A percentile compares a stretch with the other conserved stretches of the same genome.
Evolutionary conservation across 1,284 basidiomycete genomes (phyloP).

Genomic region (Sparassis latifolia): DNA sequence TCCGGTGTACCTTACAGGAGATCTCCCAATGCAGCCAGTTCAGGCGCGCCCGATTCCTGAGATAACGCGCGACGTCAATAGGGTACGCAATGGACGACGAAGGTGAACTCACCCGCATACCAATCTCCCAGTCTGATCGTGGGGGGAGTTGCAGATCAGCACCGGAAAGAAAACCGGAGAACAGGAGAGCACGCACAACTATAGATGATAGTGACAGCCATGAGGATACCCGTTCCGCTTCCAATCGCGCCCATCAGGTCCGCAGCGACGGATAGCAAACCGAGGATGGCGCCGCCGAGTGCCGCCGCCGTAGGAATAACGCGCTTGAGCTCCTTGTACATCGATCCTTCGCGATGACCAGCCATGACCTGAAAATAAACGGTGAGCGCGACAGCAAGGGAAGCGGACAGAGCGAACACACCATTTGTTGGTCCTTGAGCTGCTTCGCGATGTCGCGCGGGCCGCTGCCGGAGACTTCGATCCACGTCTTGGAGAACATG

Average conservation of each 20-base stretch:
- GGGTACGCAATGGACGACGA: neutral
- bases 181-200: slow-evolving; percentile 54
- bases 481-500: slow-evolving; percentile 99
- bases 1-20: slow-evolving; percentile 33
- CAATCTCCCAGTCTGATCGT: slow-evolving; percentile 66
- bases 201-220: slow-evolving; percentile 98
- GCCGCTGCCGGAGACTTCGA: slow-evolving; percentile 94
- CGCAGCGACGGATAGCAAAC: slow-evolving; percentile 90
- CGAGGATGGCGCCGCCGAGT: slow-evolving; percentile 94
- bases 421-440: slow-evolving; percentile 98
- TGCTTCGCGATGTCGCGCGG: slow-evolving; percentile 97
- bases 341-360: slow-evolving; percentile 92
- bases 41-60: slow-evolving; percentile 65
- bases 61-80: neutral
- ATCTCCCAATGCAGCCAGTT: slow-evolving; percentile 69
- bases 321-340: slow-evolving; percentile 99
- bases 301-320: slow-evolving; percentile 97
- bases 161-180: neutral
- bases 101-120: slow-evolving; percentile 45
- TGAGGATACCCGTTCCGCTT: slow-evolving; percentile 94
- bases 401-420: slow-evolving; percentile 18
- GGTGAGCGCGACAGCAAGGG: neutral
- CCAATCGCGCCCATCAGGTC: slow-evolving; percentile 96
- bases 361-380: slow-evolving; percentile 70
- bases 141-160: slow-evolving; percentile 4